phyloP scores from a whole-genome alignment of 192 early-diverging fungal genomes.

The Borealophlyctis nickersoniae region DNA sequence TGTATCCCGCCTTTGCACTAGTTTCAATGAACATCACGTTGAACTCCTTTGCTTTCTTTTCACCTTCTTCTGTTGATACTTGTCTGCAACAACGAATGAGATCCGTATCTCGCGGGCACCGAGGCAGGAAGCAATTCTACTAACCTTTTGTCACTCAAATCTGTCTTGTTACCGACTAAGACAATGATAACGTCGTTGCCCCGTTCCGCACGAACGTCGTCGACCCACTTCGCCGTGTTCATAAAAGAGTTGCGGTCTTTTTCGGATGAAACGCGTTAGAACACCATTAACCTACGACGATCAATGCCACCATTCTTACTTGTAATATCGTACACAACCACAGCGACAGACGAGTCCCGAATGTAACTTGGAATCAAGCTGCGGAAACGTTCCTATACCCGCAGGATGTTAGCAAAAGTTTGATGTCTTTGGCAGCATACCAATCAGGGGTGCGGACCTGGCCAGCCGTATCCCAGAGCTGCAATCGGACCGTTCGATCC shows the following conservation, averaged over 20 bases:
- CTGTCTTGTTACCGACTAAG: constrained; percentile 98
- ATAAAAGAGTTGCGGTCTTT: constrained; percentile 93
- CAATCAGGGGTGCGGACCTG: no score
- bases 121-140: neutral
- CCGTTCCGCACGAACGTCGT: constrained; percentile 97
- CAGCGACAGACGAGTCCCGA: constrained; percentile 94
- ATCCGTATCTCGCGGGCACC: neutral
- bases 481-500: constrained; percentile 94
- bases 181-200: constrained; percentile 98
- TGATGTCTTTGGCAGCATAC: neutral
- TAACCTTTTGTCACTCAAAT: constrained; percentile 90
- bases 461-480: constrained; percentile 99
- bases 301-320: constrained; percentile 64
- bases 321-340: constrained; percentile 97
- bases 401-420: neutral
- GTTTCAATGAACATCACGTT: constrained; percentile 99
- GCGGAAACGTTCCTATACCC: constrained; percentile 89
- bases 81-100: constrained; percentile 46
- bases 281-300: neutral
- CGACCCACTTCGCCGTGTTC: constrained; percentile 98
- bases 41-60: constrained; percentile 94
- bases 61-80: constrained; percentile 95
- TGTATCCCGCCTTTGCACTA: constrained; percentile 97
- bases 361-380: constrained; percentile 98
- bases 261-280: no score